A percentile compares a stretch with the other conserved stretches of the same genome.
Conservation (phyloP, 257 asterid genomes). For the Capsicum baccatum region DNA sequence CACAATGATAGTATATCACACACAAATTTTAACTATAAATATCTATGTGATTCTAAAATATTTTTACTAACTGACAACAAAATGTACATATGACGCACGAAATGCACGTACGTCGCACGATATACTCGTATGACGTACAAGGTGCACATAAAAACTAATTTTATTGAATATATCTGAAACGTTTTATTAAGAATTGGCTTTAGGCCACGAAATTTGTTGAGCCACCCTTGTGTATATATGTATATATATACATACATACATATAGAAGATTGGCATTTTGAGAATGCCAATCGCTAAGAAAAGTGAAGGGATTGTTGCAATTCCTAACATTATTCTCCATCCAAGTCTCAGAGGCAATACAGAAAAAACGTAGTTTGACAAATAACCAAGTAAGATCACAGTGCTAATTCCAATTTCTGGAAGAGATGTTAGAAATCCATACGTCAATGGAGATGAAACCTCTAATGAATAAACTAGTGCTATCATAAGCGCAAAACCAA, state of each 20-base stretch:
- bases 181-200: too few relatives aligned
- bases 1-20: too few relatives aligned
- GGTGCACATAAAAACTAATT: too few relatives aligned
- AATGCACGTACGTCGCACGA: too few relatives aligned
- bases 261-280: conserved; percentile 75
- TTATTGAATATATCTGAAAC: too few relatives aligned
- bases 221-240: too few relatives aligned
- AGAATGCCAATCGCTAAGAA: conserved; percentile 56
- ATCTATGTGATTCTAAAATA: too few relatives aligned
- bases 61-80: too few relatives aligned
- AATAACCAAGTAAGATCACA: conserved; percentile 65
- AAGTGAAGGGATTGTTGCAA: conserved; percentile 69
- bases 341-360: conserved; percentile 45
- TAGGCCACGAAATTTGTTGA: too few relatives aligned
- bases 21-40: too few relatives aligned
- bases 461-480: conserved; percentile 87
- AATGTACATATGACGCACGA: too few relatives aligned
- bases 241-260: conserved; percentile 36
- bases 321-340: conserved; percentile 82
- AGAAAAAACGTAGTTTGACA: conserved; percentile 58
- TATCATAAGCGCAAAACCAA: conserved; percentile 86
- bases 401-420: conserved; percentile 75
- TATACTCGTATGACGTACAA: too few relatives aligned
- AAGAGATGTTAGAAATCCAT: conserved; percentile 67
- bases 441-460: conserved; percentile 61